Base-by-base conservation (phyloP, 164 flowering plant species). In the Malania oleifera region DNA sequence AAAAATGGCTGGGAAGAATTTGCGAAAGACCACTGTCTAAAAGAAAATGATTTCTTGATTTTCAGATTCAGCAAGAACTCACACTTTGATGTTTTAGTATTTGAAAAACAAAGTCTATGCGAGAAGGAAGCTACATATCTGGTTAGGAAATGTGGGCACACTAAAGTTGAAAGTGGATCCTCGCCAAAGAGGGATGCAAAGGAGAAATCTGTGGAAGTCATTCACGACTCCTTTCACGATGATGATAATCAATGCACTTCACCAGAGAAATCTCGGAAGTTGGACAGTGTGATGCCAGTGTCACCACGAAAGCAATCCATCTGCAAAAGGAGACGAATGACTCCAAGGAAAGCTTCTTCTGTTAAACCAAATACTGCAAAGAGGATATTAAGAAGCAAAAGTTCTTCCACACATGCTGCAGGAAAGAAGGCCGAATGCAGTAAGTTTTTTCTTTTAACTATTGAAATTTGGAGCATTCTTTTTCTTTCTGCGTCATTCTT, bases 1-100 rank as follows among this genome's bases (percentile, higher is more conserved):
- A 52, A 58, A 22, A 20, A 57, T 19, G 87, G 82, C 13, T 82
- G 87, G 87, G 41, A 49, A 18, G 67, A 62, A 3, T 82, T 82
- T 68, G 76, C 70, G 7, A 54, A 59, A 35, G 75, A 67, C 45
- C 62, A 77, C 63, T 56, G 44, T 22, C 58, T 82, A 10, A 51
- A 64, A 60, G 67, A 68, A 57, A 70, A 73, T 50, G 75, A 74
- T 51, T 11, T 80, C 20, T 45, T 82, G 64, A 7, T 74, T 19
- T 77, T 82, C 41, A 70, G 37, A 26, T 82, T 71, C 68, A 58
- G 37, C 35, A 79, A 76, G 1, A 65, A 51, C 7, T 70, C 77
- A 15, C 28, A n/a, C 8, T 79, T 82, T 46, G 73, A 72, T 62
- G 84, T 82, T 37, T 45, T 68, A 23, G 57, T 80, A 14, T 77